These are phyloP conservation scores for Sistotremastrum niveocremeum DNA, from an alignment of 768 basidiomycete genomes.

Conservation along the genomic window DNA sequence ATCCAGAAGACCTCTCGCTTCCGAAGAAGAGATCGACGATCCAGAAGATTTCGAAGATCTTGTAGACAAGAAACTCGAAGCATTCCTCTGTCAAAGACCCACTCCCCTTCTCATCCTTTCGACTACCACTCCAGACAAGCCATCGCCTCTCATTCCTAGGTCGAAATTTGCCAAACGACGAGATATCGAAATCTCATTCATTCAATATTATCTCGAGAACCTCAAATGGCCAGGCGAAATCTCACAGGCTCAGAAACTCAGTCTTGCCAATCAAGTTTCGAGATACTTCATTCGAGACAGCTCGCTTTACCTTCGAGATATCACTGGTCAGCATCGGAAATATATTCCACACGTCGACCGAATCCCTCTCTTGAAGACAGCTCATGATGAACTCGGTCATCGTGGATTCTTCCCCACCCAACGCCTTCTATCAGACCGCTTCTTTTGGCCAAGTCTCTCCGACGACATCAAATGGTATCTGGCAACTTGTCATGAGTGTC, in stretches of 20 bases:
- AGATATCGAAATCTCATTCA: too few relatives aligned
- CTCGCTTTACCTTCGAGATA: constrained; percentile 7
- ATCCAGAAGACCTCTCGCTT: constrained; percentile 14
- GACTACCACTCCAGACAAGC: not conserved
- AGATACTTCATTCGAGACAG: constrained; percentile 1
- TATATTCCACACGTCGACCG: constrained; percentile 5
- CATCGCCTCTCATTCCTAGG: not conserved
- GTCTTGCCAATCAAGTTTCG: constrained; percentile 1
- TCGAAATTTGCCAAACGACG: not conserved
- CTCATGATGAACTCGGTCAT: constrained; percentile 12
- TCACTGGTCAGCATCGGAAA: constrained; percentile 7
- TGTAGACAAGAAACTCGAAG: not conserved
- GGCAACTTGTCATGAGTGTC: constrained; percentile 20
- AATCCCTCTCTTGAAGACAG: constrained; percentile 1
- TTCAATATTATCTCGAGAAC: not conserved
- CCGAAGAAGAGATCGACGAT: constrained; percentile 6
- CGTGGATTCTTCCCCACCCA: constrained; percentile 6
- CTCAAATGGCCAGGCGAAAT: not conserved
- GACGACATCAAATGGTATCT: constrained; percentile 20
- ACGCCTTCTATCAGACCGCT: constrained; percentile 5
- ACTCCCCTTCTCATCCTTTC: constrained; percentile 1
- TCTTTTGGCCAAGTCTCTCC: constrained; percentile 19
- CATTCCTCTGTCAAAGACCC: not conserved
- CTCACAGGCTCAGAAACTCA: not conserved
- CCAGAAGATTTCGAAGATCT: constrained; percentile 7